Base-by-base conservation (phyloP, 306 rosid species). In the Comarum palustre region DNA sequence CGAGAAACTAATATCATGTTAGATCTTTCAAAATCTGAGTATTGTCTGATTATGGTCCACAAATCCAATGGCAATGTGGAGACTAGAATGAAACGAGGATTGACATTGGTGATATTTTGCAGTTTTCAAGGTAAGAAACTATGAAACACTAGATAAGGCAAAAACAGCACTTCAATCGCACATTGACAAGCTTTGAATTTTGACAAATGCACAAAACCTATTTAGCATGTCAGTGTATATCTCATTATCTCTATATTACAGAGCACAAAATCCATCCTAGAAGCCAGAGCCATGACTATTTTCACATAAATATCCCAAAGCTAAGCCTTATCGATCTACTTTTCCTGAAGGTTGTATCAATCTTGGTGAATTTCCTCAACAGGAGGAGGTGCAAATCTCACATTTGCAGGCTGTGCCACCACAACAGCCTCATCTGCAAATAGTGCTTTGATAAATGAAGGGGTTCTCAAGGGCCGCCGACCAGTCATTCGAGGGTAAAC, bases 401-500 rank as follows among this genome's bases (percentile, higher is more conserved):
- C 90, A 78, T 88, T 85, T 17, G 78, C 91, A 32, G 95, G 92
- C 45, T 83, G 81, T 22, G 91, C 97, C 75, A 87, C 91, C 41
- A 94, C 96, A 77, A 94, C 98, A 20, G 85, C 80, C 6, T 94
- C 99, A 60, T 91, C 99, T 0, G 96, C 95, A 59, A 94, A 91
- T 22, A 94, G 77, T 15, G 91, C 95, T 84, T 82, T 94, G 86
- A 94, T 94, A 70, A 94, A 84, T 0, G 89, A 82, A n/a, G 98
- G 98, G 34, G 98, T 94, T 78, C 63, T 88, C 38, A 94, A 80
- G 34, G 97, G 98, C 51, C 87, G 84, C 2, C 97, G 98, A 48
- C 87, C 89, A 0, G 96, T 89, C 98, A 94, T 94, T 75, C 83
- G 82, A 41, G 98, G 98, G 79, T 94, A 91, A 45, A 94, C 98